Percentiles rank a stretch among this genome's conserved stretches.
These are phyloP conservation scores for Polygonum aviculare DNA, from an alignment of 148 eudicot species.

Conservation along the genomic window DNA sequence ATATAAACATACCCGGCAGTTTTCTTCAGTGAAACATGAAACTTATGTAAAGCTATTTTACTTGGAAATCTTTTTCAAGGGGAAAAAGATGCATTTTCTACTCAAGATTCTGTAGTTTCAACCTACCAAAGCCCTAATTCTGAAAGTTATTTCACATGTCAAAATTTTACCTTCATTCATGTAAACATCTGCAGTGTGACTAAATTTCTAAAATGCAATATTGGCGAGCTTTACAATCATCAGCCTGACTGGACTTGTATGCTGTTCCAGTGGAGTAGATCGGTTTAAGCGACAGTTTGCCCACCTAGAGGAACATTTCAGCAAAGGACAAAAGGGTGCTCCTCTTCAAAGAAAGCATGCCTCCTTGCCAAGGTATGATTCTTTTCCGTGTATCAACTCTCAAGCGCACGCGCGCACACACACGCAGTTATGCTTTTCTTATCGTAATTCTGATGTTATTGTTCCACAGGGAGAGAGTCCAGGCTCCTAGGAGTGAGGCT, in stretches of 20 bases:
- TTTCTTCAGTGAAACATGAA: background rate
- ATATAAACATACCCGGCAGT: background rate
- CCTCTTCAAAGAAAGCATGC: slow-evolving; percentile 84
- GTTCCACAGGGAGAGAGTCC: slow-evolving; percentile 53
- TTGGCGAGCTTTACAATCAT: background rate
- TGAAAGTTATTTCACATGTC: background rate
- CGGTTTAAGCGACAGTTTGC: slow-evolving; percentile 86
- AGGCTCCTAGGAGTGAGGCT: slow-evolving; percentile 43
- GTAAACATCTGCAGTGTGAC: background rate
- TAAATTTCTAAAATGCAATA: background rate
- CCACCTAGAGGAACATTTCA: slow-evolving; percentile 69
- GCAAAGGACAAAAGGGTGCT: slow-evolving; percentile 57
- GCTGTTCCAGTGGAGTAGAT: slow-evolving; percentile 64
- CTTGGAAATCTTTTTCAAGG: background rate
- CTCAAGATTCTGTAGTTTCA: background rate
- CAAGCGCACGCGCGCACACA: background rate
- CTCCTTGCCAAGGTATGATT: slow-evolving; percentile 73
- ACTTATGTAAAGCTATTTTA: background rate
- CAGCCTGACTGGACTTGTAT: slow-evolving; percentile 4
- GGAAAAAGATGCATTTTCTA: background rate
- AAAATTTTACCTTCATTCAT: background rate
- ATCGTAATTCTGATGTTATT: background rate
- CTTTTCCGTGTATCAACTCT: background rate
- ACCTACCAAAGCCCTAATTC: background rate
- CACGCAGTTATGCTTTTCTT: background rate